phyloP scores from a whole-genome alignment of 306 rosid species.

The Sicyos edulis region DNA sequence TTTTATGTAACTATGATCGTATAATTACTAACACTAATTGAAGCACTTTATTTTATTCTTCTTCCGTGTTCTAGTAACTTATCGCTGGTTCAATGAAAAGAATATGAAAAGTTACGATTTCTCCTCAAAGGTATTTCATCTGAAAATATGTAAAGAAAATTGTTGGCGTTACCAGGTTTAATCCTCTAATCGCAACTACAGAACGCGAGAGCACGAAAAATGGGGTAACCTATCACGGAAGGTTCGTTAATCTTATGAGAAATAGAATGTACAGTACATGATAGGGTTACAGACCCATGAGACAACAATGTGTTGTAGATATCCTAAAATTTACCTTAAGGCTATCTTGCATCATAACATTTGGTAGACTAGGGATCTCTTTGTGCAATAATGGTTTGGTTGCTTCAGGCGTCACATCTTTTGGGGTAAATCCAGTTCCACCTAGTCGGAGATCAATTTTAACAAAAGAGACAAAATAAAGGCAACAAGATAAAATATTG shows the following conservation, averaged over 20 bases:
- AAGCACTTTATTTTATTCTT: neutral
- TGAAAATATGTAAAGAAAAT: neutral
- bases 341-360: conserved; percentile 91
- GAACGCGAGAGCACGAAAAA: conserved; percentile 87
- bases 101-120: neutral
- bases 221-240: conserved; percentile 87
- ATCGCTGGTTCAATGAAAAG: neutral
- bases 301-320: neutral
- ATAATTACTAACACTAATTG: neutral
- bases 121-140: neutral
- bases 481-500: neutral
- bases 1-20: neutral
- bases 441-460: conserved; percentile 39
- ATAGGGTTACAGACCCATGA: neutral
- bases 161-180: conserved; percentile 63
- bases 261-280: neutral
- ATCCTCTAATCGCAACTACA: conserved; percentile 89
- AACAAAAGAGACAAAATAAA: conserved; percentile 17
- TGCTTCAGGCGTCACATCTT: conserved; percentile 95
- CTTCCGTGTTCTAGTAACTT: neutral
- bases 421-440: conserved; percentile 77
- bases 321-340: conserved; percentile 47
- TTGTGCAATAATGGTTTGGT: conserved; percentile 74
- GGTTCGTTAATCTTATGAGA: too few species aligned
- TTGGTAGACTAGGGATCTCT: conserved; percentile 84